Evolutionary conservation across 495 filamentous ascomycete genomes (phyloP), one percentile per base, ranked within the genome.

Genomic region (Xylaria grammica): DNA sequence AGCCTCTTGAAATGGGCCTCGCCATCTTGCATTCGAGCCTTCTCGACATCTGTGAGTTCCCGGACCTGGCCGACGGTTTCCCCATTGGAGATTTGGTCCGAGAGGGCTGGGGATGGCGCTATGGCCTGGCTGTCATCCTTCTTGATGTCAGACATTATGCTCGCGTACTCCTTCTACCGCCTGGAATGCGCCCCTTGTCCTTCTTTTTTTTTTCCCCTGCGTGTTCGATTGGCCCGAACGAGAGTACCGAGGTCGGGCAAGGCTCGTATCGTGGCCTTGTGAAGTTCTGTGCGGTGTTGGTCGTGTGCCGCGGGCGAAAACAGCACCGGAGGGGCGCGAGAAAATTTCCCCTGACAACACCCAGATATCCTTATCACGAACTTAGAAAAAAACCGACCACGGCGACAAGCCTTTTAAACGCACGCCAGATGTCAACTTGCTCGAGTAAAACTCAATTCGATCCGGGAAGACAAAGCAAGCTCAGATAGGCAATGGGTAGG

Each of bases 1-100:
- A 82, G 72, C 32, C 74, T 66, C 40, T 80, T 71, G 68, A 82
- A 84, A 20, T 78, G 71, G 29, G 71, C 74, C 38, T 66, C 69
- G 34, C 77, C 79, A 49, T 75, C 69, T 54, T 69, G 74, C 58
- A 61, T 71, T 69, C 74, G 78, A 60, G 74, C 77, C 70, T 71
- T 67, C 60, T 80, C 79, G 50, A 68, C 67, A 29, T 77, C 75
- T 7, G 66, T 65, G 34, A 74, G 67, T 15, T 74, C 72, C 24
- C 67, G 65, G 22, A 75, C 71, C 63, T 72, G 68, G 30, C 67
- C 65, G 54, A 73, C 68, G 11, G 67, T 68, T 54, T 74, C 72
- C 10, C 62, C 69, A 29, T 68, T 57, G 15, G 68, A 72, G 17
- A 30, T 11, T 11, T 58, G 26, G 48, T 51, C 62, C 38, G 44